Base-by-base conservation (phyloP, 225 moss, liverwort and hornwort species). In the Physcomitrium patens region DNA sequence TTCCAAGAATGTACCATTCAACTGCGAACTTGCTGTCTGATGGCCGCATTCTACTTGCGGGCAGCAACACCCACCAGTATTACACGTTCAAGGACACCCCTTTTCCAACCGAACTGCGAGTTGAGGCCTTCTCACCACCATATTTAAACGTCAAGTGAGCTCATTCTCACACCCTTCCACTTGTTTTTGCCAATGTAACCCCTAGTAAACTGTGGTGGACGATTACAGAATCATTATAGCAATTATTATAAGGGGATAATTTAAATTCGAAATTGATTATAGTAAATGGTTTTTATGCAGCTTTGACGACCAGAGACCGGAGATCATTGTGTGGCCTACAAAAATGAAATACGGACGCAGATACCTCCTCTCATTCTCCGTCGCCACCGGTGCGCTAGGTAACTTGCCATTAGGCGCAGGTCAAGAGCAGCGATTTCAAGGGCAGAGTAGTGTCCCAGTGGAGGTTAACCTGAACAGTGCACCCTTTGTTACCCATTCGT, bases 401-500 rank as follows among this genome's bases (percentile, higher is more conserved):
- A 5, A 7, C 0, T 3, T 10, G 44, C 17, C 18, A 50, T 9
- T 0, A 0, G 31, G 31, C 31, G 31, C 7, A 37, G 31, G 31
- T 3, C 44, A 0, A 1, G 2, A 3, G 2, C 1, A 10, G 1
- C n/a, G n/a, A n/a, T n/a, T n/a, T n/a, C n/a, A n/a, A 1, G 2
- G 8, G 2, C 1, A 10, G 1, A 0, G 1, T 0, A 2, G 20
- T 0, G 0, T 12, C 2, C 61, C 17, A 10, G 72, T 84, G 65
- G 54, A 78, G 24, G 76, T 71, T 62, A 79, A 73, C 50, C 45
- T 96, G 0, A 63, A 78, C 52, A 90, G 80, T 52, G 78, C 90
- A 14, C 95, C 95, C 1, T 96, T 87, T 64, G 63, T 81, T 7
- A 89, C 93, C 3, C 95, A 93, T 51, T 91, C 93, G 8, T 93